Conservation (phyloP, 805 yeast species). For the Tetrapisispora nanseiensis region DNA sequence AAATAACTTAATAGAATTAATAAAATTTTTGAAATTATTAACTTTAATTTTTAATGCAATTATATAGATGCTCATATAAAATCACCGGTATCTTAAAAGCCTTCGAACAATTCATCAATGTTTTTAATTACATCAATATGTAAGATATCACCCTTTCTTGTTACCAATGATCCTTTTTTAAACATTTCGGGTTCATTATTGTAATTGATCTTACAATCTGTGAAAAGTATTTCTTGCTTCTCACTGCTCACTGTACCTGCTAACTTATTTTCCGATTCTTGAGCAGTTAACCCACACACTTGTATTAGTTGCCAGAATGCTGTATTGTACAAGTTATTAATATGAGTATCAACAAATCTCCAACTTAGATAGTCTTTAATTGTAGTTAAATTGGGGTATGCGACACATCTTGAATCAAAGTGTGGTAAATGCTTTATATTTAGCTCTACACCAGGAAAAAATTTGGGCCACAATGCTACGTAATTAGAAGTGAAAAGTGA, state of each 20-base stretch:
- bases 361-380: slow-evolving; percentile 81
- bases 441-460: slow-evolving; percentile 43
- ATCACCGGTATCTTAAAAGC: slow-evolving; percentile 14
- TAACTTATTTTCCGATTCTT: slow-evolving; percentile 70
- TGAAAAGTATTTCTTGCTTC: slow-evolving; percentile 79
- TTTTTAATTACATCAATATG: slow-evolving; percentile 34
- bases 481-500: slow-evolving; percentile 75
- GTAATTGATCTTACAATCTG: slow-evolving; percentile 74
- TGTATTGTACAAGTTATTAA: slow-evolving; percentile 88
- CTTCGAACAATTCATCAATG: slow-evolving; percentile 31
- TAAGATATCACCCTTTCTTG: slow-evolving; percentile 44
- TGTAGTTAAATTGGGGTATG: slow-evolving; percentile 55
- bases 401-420: slow-evolving; percentile 85
- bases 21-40: no score
- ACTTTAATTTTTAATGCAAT: no score
- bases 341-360: slow-evolving; percentile 96
- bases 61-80: no score
- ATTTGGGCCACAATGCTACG: slow-evolving; percentile 52
- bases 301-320: slow-evolving; percentile 79
- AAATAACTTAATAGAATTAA: no score
- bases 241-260: slow-evolving; percentile 74
- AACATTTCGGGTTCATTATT: slow-evolving; percentile 83
- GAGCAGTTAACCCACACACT: slow-evolving; percentile 58
- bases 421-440: slow-evolving; percentile 56
- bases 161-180: slow-evolving; percentile 60